Evolutionary conservation across 768 basidiomycete genomes (phyloP).

Genomic region (Tulasnella sp.): DNA sequence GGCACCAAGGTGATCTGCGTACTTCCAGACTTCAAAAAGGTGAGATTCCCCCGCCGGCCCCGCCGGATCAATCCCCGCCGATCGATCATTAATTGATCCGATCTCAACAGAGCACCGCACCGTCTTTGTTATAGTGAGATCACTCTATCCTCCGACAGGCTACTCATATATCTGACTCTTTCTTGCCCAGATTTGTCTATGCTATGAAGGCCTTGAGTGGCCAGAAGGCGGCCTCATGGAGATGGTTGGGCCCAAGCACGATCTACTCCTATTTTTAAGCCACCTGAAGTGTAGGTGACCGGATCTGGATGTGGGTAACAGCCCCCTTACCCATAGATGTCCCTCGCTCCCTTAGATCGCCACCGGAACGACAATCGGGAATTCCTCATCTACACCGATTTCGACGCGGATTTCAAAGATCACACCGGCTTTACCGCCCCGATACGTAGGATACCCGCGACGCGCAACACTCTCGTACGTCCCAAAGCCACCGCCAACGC

Average conservation of each 20-base stretch:
- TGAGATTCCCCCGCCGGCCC: too few species aligned
- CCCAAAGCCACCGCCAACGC: not conserved
- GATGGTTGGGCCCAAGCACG: not conserved
- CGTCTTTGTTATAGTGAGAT: not conserved
- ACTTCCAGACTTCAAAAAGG: not conserved
- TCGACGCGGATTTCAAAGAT: not conserved
- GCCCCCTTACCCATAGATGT: too few species aligned
- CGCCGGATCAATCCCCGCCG: too few species aligned
- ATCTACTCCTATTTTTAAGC: not conserved
- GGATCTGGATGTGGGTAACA: not conserved
- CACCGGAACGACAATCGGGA: not conserved
- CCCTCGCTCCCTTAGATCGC: not conserved
- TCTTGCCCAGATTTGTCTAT: not conserved
- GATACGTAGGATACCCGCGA: not conserved
- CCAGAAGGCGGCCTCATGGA: not conserved
- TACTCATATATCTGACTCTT: not conserved
- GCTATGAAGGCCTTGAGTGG: not conserved
- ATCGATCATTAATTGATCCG: not conserved
- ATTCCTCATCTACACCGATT: not conserved
- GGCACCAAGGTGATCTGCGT: not conserved
- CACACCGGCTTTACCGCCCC: not conserved
- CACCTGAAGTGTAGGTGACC: not conserved
- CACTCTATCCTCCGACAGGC: not conserved
- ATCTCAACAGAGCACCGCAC: not conserved
- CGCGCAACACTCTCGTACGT: not conserved